phyloP scores from a whole-genome alignment of 2,329 filamentous ascomycete species.

The Monosporascus sp. region DNA sequence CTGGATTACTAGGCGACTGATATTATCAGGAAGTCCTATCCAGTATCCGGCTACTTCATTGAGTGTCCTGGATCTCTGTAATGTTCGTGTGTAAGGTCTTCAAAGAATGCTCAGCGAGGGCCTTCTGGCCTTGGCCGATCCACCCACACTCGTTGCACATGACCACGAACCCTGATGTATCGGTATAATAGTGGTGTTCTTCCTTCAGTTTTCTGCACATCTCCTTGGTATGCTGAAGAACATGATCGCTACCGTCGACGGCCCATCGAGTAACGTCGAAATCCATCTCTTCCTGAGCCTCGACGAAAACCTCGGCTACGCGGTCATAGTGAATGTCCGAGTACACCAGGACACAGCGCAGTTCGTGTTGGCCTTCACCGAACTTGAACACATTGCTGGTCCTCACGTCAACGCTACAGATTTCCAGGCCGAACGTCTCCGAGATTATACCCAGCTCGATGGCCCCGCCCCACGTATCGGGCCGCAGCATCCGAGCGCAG shows the following conservation, averaged over 20 bases:
- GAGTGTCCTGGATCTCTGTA: conserved; percentile 38
- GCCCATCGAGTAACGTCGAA: conserved; percentile 63
- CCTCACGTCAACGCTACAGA: conserved; percentile 77
- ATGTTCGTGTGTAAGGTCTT: conserved; percentile 56
- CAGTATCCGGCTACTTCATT: not conserved
- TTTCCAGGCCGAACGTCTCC: conserved; percentile 78
- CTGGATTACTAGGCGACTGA: not conserved
- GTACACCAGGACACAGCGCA: conserved; percentile 77
- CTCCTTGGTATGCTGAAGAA: conserved; percentile 63
- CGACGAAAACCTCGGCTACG: conserved; percentile 67
- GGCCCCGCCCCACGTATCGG: conserved; percentile 83
- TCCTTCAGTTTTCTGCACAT: conserved; percentile 61
- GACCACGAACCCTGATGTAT: conserved; percentile 74
- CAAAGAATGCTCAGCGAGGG: conserved; percentile 57
- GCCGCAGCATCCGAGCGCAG: conserved; percentile 72
- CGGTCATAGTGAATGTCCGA: conserved; percentile 93
- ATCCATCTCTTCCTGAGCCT: conserved; percentile 57
- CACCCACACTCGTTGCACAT: conserved; percentile 69
- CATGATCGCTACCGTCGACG: conserved; percentile 48
- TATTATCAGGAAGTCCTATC: not conserved
- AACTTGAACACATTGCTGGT: conserved; percentile 49
- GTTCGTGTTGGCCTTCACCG: conserved; percentile 62
- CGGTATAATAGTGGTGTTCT: conserved; percentile 78
- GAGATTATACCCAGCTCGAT: conserved; percentile 86
- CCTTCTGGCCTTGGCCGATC: conserved; percentile 61